phyloP scores from a whole-genome alignment of 192 early-diverging fungal species.

The Coemansia umbellata region DNA sequence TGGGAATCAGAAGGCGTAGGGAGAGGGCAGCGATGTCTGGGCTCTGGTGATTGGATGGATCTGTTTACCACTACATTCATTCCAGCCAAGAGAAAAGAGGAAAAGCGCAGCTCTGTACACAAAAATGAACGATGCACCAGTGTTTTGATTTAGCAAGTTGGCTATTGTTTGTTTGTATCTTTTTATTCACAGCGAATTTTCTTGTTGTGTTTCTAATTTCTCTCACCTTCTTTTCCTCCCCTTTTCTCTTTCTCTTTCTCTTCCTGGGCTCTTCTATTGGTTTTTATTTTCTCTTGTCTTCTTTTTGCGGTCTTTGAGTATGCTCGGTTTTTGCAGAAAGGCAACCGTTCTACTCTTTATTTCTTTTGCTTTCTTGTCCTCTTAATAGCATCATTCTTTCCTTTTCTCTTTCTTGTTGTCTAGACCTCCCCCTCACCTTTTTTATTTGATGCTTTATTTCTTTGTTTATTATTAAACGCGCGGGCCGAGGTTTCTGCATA shows the following conservation, averaged over 20 bases:
- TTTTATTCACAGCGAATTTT: neutral
- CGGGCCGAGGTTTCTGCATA: no score
- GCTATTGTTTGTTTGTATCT: neutral
- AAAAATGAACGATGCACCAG: no score
- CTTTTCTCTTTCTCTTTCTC: neutral
- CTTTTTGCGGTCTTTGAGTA: no score
- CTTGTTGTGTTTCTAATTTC: neutral
- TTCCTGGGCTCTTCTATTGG: constrained; percentile 2
- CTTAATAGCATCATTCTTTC: neutral
- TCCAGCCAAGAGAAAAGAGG: no score
- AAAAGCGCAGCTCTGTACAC: no score
- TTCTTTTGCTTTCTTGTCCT: neutral
- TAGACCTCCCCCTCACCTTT: neutral
- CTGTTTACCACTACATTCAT: constrained; percentile 37
- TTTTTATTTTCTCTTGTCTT: constrained; percentile 4
- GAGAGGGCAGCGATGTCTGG: no score
- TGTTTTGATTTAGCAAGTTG: no score
- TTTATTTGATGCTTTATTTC: neutral
- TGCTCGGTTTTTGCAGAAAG: neutral
- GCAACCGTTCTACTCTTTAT: neutral
- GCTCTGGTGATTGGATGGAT: constrained; percentile 29
- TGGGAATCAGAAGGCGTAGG: no score
- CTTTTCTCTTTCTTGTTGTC: neutral
- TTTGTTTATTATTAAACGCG: neutral
- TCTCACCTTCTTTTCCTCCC: constrained; percentile 1